Evolutionary conservation across 352 stramenopile genomes (phyloP).

Genomic region (Pythium biforme): DNA sequence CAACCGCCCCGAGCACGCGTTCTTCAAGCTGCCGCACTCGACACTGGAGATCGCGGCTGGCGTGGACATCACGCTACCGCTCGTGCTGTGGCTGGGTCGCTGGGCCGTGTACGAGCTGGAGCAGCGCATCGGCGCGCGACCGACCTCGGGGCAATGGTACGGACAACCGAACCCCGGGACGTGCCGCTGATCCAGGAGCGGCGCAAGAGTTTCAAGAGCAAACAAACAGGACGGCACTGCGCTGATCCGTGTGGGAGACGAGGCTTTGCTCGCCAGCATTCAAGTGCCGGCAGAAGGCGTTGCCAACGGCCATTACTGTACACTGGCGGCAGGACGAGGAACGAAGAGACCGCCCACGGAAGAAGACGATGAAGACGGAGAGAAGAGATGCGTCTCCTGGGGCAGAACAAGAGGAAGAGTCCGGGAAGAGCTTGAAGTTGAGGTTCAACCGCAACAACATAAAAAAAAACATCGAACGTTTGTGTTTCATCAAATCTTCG

Average conservation of each 20-base stretch:
- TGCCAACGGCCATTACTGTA: too few species aligned
- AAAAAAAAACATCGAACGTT: not conserved
- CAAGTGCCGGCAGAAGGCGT: too few species aligned
- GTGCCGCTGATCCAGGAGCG: conserved; percentile 6
- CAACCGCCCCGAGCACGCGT: conserved; percentile 4
- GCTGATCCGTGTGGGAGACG: too few species aligned
- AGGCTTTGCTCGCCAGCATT: too few species aligned
- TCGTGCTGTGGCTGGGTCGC: conserved; percentile 12
- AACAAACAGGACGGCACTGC: too few species aligned
- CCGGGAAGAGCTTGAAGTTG: too few species aligned
- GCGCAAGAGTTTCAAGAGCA: too few species aligned
- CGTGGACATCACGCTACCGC: conserved; percentile 9
- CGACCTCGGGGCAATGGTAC: not conserved
- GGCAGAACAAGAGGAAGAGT: too few species aligned
- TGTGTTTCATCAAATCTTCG: not conserved
- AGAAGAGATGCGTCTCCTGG: too few species aligned
- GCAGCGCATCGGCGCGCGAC: conserved; percentile 5
- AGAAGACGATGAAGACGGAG: too few species aligned
- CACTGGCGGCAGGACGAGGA: too few species aligned
- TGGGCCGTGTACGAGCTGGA: conserved; percentile 10
- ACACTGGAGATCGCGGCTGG: conserved; percentile 5
- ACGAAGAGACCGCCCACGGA: too few species aligned
- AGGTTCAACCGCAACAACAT: not conserved
- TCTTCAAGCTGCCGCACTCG: conserved; percentile 5
- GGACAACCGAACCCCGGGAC: conserved; percentile 4